These are phyloP conservation scores for Glarea lozoyensis DNA, from an alignment of 495 filamentous ascomycete genomes.

Conservation along the genomic window DNA sequence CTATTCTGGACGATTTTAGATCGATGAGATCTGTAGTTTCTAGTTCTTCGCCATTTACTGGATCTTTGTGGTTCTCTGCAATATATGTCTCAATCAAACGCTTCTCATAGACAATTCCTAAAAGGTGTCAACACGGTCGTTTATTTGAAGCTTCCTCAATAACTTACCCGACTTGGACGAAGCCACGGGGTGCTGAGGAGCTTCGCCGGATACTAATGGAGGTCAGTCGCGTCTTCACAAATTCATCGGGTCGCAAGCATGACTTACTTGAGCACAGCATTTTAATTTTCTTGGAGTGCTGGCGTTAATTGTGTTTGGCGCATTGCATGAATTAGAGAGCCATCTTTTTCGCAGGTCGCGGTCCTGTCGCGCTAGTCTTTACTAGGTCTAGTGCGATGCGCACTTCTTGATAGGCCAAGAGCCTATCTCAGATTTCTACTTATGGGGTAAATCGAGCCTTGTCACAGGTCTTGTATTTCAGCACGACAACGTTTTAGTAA, in stretches of 20 bases:
- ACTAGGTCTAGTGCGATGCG: background rate
- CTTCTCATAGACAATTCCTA: conserved; percentile 88
- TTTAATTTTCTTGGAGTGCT: conserved; percentile 21
- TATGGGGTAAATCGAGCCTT: too few relatives aligned
- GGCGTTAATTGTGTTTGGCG: conserved; percentile 14
- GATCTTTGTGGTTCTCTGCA: conserved; percentile 87
- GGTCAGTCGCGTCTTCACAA: conserved; percentile 15
- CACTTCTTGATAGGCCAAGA: too few relatives aligned
- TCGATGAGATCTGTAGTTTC: conserved; percentile 76
- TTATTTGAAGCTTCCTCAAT: conserved; percentile 4
- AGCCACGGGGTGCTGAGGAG: conserved; percentile 88
- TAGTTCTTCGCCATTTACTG: conserved; percentile 85
- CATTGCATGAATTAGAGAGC: conserved; percentile 4
- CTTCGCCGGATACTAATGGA: conserved; percentile 83
- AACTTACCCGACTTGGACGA: conserved; percentile 84
- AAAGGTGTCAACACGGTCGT: conserved; percentile 22
- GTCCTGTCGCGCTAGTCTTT: conserved; percentile 9
- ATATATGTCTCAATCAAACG: conserved; percentile 93
- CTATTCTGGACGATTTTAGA: conserved; percentile 70
- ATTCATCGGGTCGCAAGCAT: background rate
- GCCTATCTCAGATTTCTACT: too few relatives aligned
- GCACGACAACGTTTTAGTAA: too few relatives aligned
- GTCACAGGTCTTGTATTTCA: too few relatives aligned
- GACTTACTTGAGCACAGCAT: conserved; percentile 74
- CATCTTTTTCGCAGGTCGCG: conserved; percentile 4